Percentiles rank a stretch among this genome's conserved stretches.
phyloP scores from a whole-genome alignment of 225 moss, liverwort and hornwort genomes.

The Physcomitrium patens region DNA sequence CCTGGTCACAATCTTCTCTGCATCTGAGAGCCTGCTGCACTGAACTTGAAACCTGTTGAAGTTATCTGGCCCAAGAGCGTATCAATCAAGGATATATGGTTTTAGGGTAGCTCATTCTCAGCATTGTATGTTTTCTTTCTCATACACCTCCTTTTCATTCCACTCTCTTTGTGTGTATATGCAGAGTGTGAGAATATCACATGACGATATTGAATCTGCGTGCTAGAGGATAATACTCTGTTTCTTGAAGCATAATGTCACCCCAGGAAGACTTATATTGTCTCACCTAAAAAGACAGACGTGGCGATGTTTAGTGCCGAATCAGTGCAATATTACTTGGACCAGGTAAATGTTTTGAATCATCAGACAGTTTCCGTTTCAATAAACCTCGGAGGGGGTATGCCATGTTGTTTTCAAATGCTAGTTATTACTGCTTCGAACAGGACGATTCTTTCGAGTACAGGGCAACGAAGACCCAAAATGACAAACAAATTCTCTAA shows the following conservation, averaged over 20 bases:
- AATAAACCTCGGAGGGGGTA: neutral
- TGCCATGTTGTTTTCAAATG: constrained; percentile 1
- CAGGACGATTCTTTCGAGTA: neutral
- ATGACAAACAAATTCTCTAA: neutral
- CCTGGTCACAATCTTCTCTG: neutral
- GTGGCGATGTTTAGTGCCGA: neutral
- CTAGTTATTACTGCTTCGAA: neutral
- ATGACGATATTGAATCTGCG: neutral
- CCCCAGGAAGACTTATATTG: neutral
- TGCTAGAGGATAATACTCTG: neutral
- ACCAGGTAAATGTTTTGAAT: neutral
- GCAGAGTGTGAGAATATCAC: constrained; percentile 26
- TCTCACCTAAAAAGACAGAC: neutral
- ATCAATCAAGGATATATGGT: neutral
- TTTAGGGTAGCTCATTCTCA: neutral
- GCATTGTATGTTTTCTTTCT: neutral
- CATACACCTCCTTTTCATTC: neutral
- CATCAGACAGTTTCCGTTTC: neutral
- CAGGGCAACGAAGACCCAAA: neutral
- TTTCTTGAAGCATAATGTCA: neutral
- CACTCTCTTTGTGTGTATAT: too few species aligned
- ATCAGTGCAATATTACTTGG: constrained; percentile 8
- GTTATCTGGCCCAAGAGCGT: too few species aligned
- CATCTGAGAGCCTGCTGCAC: neutral
- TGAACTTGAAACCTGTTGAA: neutral